phyloP scores from a whole-genome alignment of 1,284 basidiomycete genomes.

The Athelia sp. region DNA sequence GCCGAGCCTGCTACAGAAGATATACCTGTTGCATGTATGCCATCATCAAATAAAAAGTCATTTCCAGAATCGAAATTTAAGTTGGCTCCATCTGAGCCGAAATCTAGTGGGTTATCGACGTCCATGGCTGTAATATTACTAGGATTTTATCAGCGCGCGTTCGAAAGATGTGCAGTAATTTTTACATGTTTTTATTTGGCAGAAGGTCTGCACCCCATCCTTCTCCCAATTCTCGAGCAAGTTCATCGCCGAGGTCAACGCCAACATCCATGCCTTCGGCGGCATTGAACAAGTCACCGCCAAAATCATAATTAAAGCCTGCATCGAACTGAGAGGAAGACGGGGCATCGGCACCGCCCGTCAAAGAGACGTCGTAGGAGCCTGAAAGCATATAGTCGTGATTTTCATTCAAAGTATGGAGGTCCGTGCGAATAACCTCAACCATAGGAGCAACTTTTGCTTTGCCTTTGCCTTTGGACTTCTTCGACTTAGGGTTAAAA shows the following conservation, averaged over 20 bases:
- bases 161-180: not conserved
- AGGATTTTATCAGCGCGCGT: not conserved
- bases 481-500: constrained; percentile 38
- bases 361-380: constrained; percentile 56
- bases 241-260: constrained; percentile 60
- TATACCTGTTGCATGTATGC: no score
- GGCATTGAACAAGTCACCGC: constrained; percentile 46
- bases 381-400: constrained; percentile 61
- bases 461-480: constrained; percentile 27
- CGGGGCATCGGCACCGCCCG: constrained; percentile 27
- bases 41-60: not conserved
- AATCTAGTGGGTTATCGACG: not conserved
- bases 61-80: constrained; percentile 4
- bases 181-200: constrained; percentile 12
- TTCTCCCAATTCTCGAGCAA: constrained; percentile 67
- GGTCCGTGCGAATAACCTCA: constrained; percentile 44
- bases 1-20: no score
- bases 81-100: constrained; percentile 8
- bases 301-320: constrained; percentile 38
- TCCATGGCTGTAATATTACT: not conserved
- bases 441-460: constrained; percentile 16
- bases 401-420: constrained; percentile 64
- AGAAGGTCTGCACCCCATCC: constrained; percentile 48
- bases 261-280: constrained; percentile 54
- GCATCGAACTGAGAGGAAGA: constrained; percentile 57